Conservation (phyloP, 2,329 filamentous ascomycete genomes). For the Xylariaceae sp. region DNA sequence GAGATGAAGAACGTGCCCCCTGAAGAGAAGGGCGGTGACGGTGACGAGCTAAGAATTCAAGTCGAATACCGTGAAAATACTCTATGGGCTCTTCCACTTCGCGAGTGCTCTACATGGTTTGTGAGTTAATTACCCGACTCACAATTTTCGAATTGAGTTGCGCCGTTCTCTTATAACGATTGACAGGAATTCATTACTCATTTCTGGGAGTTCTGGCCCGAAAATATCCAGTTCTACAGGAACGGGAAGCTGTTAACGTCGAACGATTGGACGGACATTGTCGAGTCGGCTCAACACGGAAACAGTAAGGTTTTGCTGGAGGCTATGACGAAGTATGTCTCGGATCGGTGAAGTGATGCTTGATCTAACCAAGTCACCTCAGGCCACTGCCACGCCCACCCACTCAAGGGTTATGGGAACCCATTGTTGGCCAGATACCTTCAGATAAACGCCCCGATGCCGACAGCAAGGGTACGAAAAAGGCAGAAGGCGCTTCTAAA, state of each 20-base stretch:
- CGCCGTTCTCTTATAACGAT: neutral
- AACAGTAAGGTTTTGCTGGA: slow-evolving; percentile 15
- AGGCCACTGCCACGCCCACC: slow-evolving; percentile 5
- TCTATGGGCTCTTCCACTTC: slow-evolving; percentile 22
- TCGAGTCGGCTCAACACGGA: slow-evolving; percentile 14
- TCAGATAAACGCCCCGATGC: neutral
- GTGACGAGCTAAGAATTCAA: slow-evolving; percentile 15
- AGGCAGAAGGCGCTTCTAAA: neutral
- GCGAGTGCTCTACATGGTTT: slow-evolving; percentile 25
- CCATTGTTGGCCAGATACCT: neutral
- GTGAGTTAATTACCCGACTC: slow-evolving; percentile 13
- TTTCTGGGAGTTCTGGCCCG: slow-evolving; percentile 26
- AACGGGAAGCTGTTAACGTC: slow-evolving; percentile 11
- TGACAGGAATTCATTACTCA: slow-evolving; percentile 20
- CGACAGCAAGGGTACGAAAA: neutral
- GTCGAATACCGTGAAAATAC: slow-evolving; percentile 14
- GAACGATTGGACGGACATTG: slow-evolving; percentile 20
- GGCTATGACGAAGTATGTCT: slow-evolving; percentile 3
- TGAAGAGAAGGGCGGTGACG: slow-evolving; percentile 3
- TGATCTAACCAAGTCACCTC: slow-evolving; percentile 2
- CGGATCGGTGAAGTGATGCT: slow-evolving; percentile 1
- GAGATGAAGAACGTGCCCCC: slow-evolving; percentile 2
- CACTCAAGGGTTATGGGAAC: neutral
- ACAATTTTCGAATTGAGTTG: neutral
- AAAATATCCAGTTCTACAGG: slow-evolving; percentile 17